phyloP scores from a whole-genome alignment of 176 grass and related monocot genomes.

The Tillandsia fasciculata region DNA sequence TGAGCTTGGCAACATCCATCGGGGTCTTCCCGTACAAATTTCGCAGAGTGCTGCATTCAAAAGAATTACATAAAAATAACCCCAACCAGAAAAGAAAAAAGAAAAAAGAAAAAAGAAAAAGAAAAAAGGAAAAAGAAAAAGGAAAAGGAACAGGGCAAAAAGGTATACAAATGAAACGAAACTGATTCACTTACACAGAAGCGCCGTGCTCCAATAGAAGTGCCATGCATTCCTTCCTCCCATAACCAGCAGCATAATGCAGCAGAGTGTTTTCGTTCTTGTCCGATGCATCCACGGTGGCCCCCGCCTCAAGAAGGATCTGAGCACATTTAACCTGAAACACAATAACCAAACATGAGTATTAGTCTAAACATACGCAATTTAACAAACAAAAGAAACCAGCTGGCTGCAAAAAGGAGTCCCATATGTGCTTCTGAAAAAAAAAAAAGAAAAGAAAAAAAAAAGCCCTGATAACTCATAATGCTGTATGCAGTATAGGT shows the following conservation, averaged over 20 bases:
- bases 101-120: too few relatives aligned
- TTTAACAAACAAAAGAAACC: too few relatives aligned
- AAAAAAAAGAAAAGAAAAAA: too few relatives aligned
- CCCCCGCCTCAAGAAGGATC: conserved; percentile 58
- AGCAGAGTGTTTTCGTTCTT: conserved; percentile 88
- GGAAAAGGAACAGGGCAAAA: too few relatives aligned
- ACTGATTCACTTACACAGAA: too few relatives aligned
- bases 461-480: too few relatives aligned
- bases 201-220: conserved; percentile 6
- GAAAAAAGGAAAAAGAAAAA: too few relatives aligned
- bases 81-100: too few relatives aligned
- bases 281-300: conserved; percentile 60
- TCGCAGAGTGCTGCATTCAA: conserved; percentile 45
- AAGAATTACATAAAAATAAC: conserved; percentile 2
- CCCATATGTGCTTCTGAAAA: neutral
- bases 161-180: too few relatives aligned
- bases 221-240: conserved; percentile 70
- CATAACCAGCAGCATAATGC: conserved; percentile 83
- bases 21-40: conserved; percentile 83
- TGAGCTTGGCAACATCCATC: conserved; percentile 73
- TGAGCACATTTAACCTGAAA: conserved; percentile 55
- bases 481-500: too few relatives aligned
- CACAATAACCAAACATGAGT: conserved; percentile 1
- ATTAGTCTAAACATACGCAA: too few relatives aligned
- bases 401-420: neutral